phyloP scores from a whole-genome alignment of 345 rosid species.

The Lepidium africanum region DNA sequence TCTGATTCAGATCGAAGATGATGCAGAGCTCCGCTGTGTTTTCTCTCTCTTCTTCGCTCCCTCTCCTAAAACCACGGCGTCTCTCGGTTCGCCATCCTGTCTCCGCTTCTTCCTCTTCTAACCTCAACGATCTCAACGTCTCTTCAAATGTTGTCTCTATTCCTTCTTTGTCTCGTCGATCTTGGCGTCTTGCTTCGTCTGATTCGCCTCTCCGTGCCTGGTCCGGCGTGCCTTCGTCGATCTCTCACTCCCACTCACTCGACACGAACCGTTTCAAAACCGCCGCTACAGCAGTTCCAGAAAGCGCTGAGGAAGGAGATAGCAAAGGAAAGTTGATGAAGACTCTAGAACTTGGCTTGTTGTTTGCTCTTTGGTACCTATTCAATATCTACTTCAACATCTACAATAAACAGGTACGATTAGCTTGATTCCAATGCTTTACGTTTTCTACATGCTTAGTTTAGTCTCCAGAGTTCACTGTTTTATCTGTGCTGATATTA shows the following conservation, averaged over 20 bases:
- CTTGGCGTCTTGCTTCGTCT: conserved; percentile 45
- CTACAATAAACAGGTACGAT: conserved; percentile 88
- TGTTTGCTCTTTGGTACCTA: conserved; percentile 84
- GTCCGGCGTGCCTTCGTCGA: conserved; percentile 45
- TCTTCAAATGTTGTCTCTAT: conserved; percentile 38
- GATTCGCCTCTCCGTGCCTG: conserved; percentile 48
- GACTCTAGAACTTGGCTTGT: conserved; percentile 60
- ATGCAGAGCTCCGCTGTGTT: conserved; percentile 72
- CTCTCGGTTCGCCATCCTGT: conserved; percentile 20
- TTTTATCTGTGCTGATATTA: not conserved
- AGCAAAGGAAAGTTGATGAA: conserved; percentile 30
- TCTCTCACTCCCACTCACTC: conserved; percentile 21
- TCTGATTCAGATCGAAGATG: conserved; percentile 32
- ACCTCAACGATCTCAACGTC: conserved; percentile 24
- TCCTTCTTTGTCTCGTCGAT: conserved; percentile 48
- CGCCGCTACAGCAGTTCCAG: conserved; percentile 56
- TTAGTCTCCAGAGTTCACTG: not conserved
- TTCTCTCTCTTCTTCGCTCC: conserved; percentile 34
- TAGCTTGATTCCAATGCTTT: not conserved
- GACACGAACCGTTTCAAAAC: conserved; percentile 35
- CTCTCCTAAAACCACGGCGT: conserved; percentile 32
- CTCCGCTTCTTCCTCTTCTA: conserved; percentile 20
- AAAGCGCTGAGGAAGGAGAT: conserved; percentile 47
- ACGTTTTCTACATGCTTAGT: not conserved
- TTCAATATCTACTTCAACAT: conserved; percentile 99